Conservation (phyloP, 306 rosid species). For the Vicia sativa region DNA sequence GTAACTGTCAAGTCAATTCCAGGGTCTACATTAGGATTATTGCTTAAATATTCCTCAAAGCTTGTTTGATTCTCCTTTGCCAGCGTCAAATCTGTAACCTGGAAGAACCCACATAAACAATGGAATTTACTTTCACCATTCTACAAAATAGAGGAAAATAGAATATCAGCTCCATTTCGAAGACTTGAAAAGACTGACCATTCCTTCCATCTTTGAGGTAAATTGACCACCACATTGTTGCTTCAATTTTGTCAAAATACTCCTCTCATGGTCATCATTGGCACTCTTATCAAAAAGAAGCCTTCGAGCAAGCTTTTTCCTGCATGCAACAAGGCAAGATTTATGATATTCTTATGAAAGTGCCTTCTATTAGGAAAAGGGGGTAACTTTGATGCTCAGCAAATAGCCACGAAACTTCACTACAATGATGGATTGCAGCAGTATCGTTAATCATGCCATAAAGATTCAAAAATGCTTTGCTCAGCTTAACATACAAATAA, state of each 20-base stretch:
- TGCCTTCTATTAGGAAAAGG: background rate
- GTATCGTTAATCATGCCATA: background rate
- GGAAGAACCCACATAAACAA: constrained; percentile 36
- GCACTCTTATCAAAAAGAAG: constrained; percentile 94
- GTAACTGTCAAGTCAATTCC: constrained; percentile 92
- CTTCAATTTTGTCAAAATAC: constrained; percentile 76
- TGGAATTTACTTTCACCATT: constrained; percentile 19
- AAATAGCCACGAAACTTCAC: constrained; percentile 12
- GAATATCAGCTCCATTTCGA: constrained; percentile 25
- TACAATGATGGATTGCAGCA: background rate
- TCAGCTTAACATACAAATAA: constrained; percentile 21
- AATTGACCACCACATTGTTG: constrained; percentile 88
- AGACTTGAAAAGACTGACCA: constrained; percentile 56
- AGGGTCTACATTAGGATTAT: constrained; percentile 59
- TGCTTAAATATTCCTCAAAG: constrained; percentile 80
- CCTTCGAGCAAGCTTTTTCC: constrained; percentile 94
- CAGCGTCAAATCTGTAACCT: constrained; percentile 95
- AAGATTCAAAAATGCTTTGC: constrained; percentile 9
- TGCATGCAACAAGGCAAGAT: constrained; percentile 39
- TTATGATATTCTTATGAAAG: constrained; percentile 8
- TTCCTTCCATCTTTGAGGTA: constrained; percentile 95
- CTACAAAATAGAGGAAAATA: constrained; percentile 12
- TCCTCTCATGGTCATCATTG: constrained; percentile 81
- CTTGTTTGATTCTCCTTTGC: constrained; percentile 81
- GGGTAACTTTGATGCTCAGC: background rate